Conservation (phyloP, 2,329 filamentous ascomycete species). For the Parasarocladium wereldwijsianum region DNA sequence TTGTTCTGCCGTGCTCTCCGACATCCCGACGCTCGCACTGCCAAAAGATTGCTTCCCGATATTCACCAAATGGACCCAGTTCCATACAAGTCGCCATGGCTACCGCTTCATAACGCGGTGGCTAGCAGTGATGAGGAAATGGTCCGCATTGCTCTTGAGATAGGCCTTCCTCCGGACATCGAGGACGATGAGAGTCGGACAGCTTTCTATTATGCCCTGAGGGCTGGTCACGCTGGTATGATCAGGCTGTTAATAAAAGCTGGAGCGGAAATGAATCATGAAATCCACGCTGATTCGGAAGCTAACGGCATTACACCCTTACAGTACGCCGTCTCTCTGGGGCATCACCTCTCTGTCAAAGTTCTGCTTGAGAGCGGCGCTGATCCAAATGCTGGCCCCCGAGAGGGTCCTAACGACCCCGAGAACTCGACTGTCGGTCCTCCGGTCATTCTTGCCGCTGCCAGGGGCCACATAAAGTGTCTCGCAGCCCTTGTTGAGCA, state of each 20-base stretch:
- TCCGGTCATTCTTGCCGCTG: slow-evolving; percentile 19
- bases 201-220: not conserved
- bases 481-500: slow-evolving; percentile 13
- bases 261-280: slow-evolving; percentile 1
- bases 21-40: too few relatives aligned
- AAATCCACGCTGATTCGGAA: slow-evolving; percentile 1
- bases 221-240: not conserved
- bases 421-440: not conserved
- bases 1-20: too few relatives aligned
- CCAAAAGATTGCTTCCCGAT: too few relatives aligned
- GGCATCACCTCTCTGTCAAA: slow-evolving; percentile 1
- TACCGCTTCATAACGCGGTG: too few relatives aligned
- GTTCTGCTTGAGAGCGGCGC: slow-evolving; percentile 1
- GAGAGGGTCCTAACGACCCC: not conserved
- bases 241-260: not conserved
- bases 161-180: not conserved
- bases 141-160: not conserved
- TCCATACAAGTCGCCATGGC: too few relatives aligned
- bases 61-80: too few relatives aligned
- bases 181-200: slow-evolving; percentile 1
- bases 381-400: not conserved
- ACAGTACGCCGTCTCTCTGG: not conserved
- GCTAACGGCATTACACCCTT: slow-evolving; percentile 7
- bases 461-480: slow-evolving; percentile 12
- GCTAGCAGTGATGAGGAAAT: not conserved